Conservation (phyloP, 805 yeast genomes). For the Pichia nanzhaoensis region DNA sequence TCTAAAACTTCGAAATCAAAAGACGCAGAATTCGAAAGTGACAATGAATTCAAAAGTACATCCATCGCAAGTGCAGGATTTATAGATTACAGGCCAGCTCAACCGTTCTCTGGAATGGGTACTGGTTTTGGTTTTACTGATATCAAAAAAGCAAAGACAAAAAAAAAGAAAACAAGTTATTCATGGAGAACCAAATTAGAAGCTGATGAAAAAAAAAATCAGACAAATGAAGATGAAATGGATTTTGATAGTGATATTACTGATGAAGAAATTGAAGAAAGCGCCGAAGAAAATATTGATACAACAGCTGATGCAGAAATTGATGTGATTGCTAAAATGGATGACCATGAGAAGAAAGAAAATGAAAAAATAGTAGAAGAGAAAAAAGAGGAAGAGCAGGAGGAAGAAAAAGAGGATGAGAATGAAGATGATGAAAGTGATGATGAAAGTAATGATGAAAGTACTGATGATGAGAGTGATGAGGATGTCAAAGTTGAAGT, state of each 20-base stretch:
- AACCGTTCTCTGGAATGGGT: constrained; percentile 43
- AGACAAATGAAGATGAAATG: constrained; percentile 48
- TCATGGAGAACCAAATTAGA: constrained; percentile 67
- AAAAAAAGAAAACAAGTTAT: constrained; percentile 48
- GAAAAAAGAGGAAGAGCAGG: constrained; percentile 25
- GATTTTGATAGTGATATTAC: constrained; percentile 42
- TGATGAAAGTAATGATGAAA: constrained; percentile 30
- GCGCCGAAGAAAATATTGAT: constrained; percentile 19
- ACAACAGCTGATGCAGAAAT: constrained; percentile 14
- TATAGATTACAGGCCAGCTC: constrained; percentile 64
- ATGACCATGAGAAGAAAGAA: constrained; percentile 23
- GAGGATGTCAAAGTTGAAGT: constrained; percentile 27
- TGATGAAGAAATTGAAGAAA: constrained; percentile 24
- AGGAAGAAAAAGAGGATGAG: constrained; percentile 24
- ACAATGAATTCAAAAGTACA: constrained; percentile 28
- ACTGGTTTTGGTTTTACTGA: constrained; percentile 64
- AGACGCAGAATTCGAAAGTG: constrained; percentile 8
- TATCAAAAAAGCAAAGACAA: constrained; percentile 35
- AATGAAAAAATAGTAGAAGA: constrained; percentile 26
- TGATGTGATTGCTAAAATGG: constrained; percentile 16
- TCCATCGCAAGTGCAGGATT: constrained; percentile 36
- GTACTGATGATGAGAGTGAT: constrained; percentile 26
- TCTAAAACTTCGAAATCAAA: neutral
- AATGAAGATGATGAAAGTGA: constrained; percentile 30
- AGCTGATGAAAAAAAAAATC: constrained; percentile 36